These are phyloP conservation scores for Cercophora newfieldiana DNA, from an alignment of 495 filamentous ascomycete species.

Conservation along the genomic window DNA sequence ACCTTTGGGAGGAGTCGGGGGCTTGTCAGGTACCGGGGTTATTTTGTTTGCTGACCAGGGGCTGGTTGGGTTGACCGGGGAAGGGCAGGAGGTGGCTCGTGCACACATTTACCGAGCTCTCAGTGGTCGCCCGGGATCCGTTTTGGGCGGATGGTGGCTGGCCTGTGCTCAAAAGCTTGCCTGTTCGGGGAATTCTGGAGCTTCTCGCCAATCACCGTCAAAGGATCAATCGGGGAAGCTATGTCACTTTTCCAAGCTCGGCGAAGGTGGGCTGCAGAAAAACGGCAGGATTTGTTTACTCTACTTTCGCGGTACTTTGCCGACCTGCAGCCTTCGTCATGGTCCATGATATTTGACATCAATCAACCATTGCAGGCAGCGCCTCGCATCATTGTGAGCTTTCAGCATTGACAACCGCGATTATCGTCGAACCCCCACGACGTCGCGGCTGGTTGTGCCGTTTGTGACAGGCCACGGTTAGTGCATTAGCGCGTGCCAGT, in stretches of 20 bases:
- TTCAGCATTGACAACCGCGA: neutral
- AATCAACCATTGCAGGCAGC: neutral
- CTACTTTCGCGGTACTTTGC: neutral
- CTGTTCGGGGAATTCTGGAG: slow-evolving; percentile 16
- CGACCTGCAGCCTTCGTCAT: neutral
- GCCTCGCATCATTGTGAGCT: neutral
- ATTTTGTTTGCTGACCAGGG: slow-evolving; percentile 18
- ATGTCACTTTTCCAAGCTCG: slow-evolving; percentile 8
- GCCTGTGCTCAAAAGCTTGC: slow-evolving; percentile 14
- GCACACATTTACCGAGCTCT: neutral
- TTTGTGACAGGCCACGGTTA: slow-evolving; percentile 21
- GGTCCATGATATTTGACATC: neutral
- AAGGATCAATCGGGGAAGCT: slow-evolving; percentile 6
- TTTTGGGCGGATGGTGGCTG: neutral
- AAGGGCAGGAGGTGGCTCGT: slow-evolving; percentile 14
- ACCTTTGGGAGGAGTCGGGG: slow-evolving; percentile 1
- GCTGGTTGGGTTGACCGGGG: slow-evolving; percentile 15
- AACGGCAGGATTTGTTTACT: slow-evolving; percentile 3
- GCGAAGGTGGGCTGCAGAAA: neutral
- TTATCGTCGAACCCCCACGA: slow-evolving; percentile 13
- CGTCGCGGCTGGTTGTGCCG: slow-evolving; percentile 14
- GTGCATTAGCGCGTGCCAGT: slow-evolving; percentile 31
- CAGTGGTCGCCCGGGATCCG: neutral
- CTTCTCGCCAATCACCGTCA: slow-evolving; percentile 23
- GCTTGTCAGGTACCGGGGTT: neutral